A percentile compares a stretch with the other conserved stretches of the same genome.
Conservation (phyloP, 2,329 filamentous ascomycete species). For the Ophiostoma piceae region DNA sequence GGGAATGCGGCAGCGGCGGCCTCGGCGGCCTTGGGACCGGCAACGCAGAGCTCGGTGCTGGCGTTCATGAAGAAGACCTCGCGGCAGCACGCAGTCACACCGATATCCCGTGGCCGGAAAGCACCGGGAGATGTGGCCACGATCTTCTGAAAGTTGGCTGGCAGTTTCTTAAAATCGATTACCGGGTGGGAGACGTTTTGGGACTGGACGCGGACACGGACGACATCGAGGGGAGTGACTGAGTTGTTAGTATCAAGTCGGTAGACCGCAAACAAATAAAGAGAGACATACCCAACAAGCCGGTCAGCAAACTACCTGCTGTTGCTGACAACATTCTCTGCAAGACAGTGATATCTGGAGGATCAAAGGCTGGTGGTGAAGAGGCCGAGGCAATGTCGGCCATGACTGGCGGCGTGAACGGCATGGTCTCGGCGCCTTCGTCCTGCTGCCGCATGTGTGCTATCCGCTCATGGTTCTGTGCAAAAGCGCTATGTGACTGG, state of each 20-base stretch:
- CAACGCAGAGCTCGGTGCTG: slow-evolving; percentile 72
- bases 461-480: slow-evolving; percentile 38
- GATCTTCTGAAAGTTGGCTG: slow-evolving; percentile 52
- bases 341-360: slow-evolving; percentile 65
- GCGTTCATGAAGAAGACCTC: slow-evolving; percentile 97
- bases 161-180: slow-evolving; percentile 39
- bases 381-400: slow-evolving; percentile 33
- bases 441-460: slow-evolving; percentile 33
- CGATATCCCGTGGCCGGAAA: slow-evolving; percentile 72
- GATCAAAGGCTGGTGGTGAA: slow-evolving; percentile 34
- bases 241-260: slow-evolving; percentile 1
- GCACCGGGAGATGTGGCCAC: slow-evolving; percentile 56
- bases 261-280: background rate
- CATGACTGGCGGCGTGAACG: slow-evolving; percentile 34
- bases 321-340: slow-evolving; percentile 97
- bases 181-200: slow-evolving; percentile 49
- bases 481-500: slow-evolving; percentile 26
- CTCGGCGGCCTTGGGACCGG: slow-evolving; percentile 53
- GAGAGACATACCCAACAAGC: slow-evolving; percentile 63
- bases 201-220: slow-evolving; percentile 89
- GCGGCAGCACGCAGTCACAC: slow-evolving; percentile 89
- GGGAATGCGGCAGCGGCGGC: slow-evolving; percentile 43
- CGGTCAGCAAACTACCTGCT: slow-evolving; percentile 83
- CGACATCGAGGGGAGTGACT: slow-evolving; percentile 96
- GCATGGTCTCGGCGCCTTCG: slow-evolving; percentile 31